Evolutionary conservation across 169 alveolate species (phyloP).

Genomic region (Plasmodium berghei): DNA sequence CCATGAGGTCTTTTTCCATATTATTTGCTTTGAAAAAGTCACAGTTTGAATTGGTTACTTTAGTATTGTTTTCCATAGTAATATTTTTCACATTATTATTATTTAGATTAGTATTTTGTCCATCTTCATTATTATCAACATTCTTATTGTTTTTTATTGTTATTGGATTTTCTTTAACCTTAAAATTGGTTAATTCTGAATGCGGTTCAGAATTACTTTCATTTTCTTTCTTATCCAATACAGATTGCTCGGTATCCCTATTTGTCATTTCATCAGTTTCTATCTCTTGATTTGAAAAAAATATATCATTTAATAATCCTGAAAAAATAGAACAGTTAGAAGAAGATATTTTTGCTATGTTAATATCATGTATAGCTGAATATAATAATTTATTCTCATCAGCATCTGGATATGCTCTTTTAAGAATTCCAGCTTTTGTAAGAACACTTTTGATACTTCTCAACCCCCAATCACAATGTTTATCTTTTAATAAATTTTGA

Average conservation of each 20-base stretch:
- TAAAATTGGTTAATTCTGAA: not conserved
- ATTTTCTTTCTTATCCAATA: not conserved
- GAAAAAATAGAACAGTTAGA: slow-evolving; percentile 76
- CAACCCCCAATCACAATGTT: slow-evolving; percentile 98
- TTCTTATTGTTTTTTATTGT: not conserved
- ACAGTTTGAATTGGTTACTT: not conserved
- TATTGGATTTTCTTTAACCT: not conserved
- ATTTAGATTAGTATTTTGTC: too few species aligned
- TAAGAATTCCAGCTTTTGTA: slow-evolving; percentile 97
- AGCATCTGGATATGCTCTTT: slow-evolving; percentile 94
- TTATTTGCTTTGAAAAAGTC: slow-evolving; percentile 12
- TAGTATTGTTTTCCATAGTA: not conserved
- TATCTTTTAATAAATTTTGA: slow-evolving; percentile 93
- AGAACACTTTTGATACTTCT: slow-evolving; percentile 96
- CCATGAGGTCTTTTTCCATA: slow-evolving; percentile 44
- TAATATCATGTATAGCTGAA: slow-evolving; percentile 85
- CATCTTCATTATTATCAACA: too few species aligned
- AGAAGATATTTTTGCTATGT: slow-evolving; percentile 85
- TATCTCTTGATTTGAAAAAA: slow-evolving; percentile 94
- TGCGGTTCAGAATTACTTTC: not conserved
- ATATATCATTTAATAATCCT: slow-evolving; percentile 94
- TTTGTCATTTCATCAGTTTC: not conserved
- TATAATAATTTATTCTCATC: slow-evolving; percentile 92
- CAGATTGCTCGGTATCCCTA: not conserved
- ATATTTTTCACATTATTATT: not conserved